Evolutionary conservation across 257 asterid species (phyloP), one percentile per base, ranked within the genome.

Genomic region (Echites panduratus): DNA sequence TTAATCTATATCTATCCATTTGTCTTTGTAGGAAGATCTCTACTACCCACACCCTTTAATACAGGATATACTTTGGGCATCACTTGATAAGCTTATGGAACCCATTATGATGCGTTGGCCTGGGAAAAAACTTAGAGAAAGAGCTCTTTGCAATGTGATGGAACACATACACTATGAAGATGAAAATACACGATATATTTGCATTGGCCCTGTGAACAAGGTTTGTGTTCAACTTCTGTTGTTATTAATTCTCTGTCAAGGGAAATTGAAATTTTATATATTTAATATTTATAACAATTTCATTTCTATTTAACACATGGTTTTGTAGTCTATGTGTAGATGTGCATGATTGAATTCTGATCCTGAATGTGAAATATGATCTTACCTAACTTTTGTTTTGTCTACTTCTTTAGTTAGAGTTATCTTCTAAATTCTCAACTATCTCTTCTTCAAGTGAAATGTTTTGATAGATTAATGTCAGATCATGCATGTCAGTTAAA

Each of bases 141-240:
- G 78, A 79, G 84, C 96, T 72, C 85, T 94, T 59, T 75, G 80
- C 59, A 84, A 85, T 38, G 96, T 81, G 72, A 91, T 94, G 89
- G 95, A 89, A 84, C 98, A 94, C 78, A 80, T 94, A 83, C 98
- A 94, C 79, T 94, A 94, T 70, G 98, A 94, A 86, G 98, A 94
- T 82, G 97, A 91, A 85, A 94, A 91, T 79, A 94, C 98, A 61
- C 96, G 97, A 61, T 94, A 94, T 71, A 9, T 89, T 77, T 94
- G 98, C 89, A 91, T 94, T 71, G 97, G 96, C 61, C 96, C 97
- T 56, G 97, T 94, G 73, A 94, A 91, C 89, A 94, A 94, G 98
- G 98, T 94, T 73, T 54, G 75, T 68, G 74, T 50, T 50, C 68
- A 76, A 62, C 38, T 38, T 48, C 32, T 74, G n/a, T 66, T 53